phyloP scores from a whole-genome alignment of 1,284 basidiomycete genomes.

The Irpex sp. region DNA sequence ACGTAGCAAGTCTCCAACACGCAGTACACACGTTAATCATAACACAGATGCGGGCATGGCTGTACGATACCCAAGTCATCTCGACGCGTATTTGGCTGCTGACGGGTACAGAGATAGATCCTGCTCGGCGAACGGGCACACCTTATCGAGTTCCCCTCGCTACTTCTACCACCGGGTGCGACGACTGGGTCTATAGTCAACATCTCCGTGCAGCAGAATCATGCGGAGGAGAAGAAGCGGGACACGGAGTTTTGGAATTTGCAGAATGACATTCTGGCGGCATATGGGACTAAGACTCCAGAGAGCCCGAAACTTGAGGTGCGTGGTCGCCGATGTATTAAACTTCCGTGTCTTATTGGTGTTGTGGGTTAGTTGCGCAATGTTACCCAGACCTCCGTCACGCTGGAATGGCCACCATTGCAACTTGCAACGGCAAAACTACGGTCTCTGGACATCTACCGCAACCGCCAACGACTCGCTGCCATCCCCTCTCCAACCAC shows the following conservation, averaged over 20 bases:
- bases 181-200: constrained; percentile 95
- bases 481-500: constrained; percentile 77
- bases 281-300: constrained; percentile 71
- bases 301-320: constrained; percentile 73
- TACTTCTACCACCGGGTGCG: constrained; percentile 86
- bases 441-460: constrained; percentile 86
- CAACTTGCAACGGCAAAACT: constrained; percentile 82
- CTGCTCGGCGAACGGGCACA: constrained; percentile 90
- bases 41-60: constrained; percentile 77
- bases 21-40: background rate
- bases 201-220: constrained; percentile 87
- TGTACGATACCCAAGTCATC: constrained; percentile 37
- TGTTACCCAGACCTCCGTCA: constrained; percentile 92
- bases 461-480: constrained; percentile 85
- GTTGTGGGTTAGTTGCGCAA: constrained; percentile 68
- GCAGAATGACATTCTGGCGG: constrained; percentile 75
- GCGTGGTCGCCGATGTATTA: constrained; percentile 18
- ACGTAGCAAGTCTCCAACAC: background rate
- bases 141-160: constrained; percentile 93
- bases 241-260: constrained; percentile 80
- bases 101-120: constrained; percentile 50
- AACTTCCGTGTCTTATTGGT: constrained; percentile 4
- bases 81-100: constrained; percentile 1
- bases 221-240: constrained; percentile 76
- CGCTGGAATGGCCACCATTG: constrained; percentile 88